A percentile compares a stretch with the other conserved stretches of the same genome.
Evolutionary conservation across 352 stramenopile species (phyloP).

Genomic region (Globisporangium nodosum): DNA sequence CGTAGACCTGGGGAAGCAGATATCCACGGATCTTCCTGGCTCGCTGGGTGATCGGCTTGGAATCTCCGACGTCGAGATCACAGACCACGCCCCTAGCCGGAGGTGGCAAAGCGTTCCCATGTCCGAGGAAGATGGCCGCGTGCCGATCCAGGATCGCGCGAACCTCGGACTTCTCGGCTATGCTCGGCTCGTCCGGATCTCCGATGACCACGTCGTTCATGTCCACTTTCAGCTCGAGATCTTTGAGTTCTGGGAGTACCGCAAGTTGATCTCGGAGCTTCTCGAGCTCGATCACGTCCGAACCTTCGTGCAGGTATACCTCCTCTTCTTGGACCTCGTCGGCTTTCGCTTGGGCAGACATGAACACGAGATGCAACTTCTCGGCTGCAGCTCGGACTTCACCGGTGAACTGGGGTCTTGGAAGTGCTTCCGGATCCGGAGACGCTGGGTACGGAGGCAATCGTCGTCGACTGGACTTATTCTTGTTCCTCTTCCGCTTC

Average conservation of each 20-base stretch:
- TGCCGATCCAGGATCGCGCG: neutral
- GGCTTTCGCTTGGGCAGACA: too few species aligned
- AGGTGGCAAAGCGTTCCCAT: neutral
- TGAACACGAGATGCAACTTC: too few species aligned
- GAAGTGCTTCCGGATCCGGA: too few species aligned
- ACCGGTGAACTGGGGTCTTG: too few species aligned
- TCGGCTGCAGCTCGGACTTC: too few species aligned
- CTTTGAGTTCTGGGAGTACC: neutral
- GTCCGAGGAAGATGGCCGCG: neutral
- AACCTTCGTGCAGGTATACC: slow-evolving; percentile 1
- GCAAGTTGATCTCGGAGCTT: neutral
- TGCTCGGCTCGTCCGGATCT: neutral
- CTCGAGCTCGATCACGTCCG: neutral
- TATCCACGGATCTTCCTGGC: neutral
- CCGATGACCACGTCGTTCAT: too few species aligned
- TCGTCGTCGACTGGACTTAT: too few species aligned
- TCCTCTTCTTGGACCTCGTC: too few species aligned
- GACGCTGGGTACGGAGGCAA: too few species aligned
- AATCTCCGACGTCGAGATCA: neutral
- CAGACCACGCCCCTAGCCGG: neutral
- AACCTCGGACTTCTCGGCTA: neutral
- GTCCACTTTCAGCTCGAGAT: neutral
- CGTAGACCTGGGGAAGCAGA: neutral
- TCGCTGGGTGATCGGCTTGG: neutral
- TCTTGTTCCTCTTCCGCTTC: too few species aligned